Evolutionary conservation across 2,329 filamentous ascomycete species (phyloP), one percentile per base, ranked within the genome.

Genomic region (Phyllachora maydis): DNA sequence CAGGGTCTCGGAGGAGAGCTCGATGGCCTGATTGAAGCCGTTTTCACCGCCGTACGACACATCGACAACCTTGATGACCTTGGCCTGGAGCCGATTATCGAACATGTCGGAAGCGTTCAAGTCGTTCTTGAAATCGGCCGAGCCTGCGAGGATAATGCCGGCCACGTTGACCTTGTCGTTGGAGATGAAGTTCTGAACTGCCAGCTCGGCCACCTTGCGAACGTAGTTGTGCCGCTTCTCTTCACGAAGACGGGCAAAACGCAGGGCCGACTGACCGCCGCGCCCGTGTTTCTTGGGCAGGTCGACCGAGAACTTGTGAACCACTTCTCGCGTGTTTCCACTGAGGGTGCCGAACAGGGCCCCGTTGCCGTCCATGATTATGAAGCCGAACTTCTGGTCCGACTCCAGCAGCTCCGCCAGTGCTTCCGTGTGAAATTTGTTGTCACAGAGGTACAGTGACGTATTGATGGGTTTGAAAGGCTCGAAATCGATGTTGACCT

Each of bases 391-490:
- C 54, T 91, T 93, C 55, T 95, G 88, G 49, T 98, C 88, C 11
- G 85, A 93, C 56, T 98, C 88, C 35, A 98, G 73, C 42, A 98
- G 67, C 58, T 98, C 88, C 35, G 83, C 88, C 35, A 98, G 59
- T 11, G 88, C 85, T 54, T 98, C 88, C 28, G 88, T 98, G 49
- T 98, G 88, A 54, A 98, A 98, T 47, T 98, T 98, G 65, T 98
- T 98, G 69, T 98, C 88, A 58, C 88, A 98, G 30, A 98, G 78
- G 51, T 98, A 98, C 22, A 98, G 67, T 21, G 90, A 98, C 17
- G 88, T 98, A 55, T 98, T 98, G 69, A 98, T 98, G 30, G 88
- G 88, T 65, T 98, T 98, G 66, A 98, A 98, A 16, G 88, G 88
- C 56, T 98, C 88, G 49, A 98, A 98, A 48, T 98, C 90, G 49